A percentile compares a stretch with the other conserved stretches of the same genome.
These are phyloP conservation scores for Argentina anserina DNA, from an alignment of 306 rosid genomes.

Conservation along the genomic window DNA sequence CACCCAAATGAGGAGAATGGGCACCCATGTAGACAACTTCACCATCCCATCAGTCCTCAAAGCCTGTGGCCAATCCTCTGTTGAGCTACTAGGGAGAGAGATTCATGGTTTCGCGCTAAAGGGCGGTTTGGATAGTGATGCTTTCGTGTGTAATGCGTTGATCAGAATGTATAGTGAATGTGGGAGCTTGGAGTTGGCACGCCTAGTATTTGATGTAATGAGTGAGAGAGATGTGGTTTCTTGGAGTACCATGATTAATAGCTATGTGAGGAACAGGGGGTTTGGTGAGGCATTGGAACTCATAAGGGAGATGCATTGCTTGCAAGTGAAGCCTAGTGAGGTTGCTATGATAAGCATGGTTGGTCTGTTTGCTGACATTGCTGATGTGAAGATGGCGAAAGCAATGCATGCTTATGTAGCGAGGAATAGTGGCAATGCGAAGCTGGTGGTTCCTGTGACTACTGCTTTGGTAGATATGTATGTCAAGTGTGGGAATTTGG, in stretches of 20 bases:
- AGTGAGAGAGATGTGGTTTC: conserved; percentile 49
- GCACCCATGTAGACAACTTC: conserved; percentile 45
- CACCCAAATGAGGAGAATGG: conserved; percentile 41
- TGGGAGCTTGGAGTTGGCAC: conserved; percentile 36
- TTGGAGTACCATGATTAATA: conserved; percentile 64
- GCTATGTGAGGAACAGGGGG: conserved; percentile 39
- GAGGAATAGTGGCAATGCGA: conserved; percentile 35
- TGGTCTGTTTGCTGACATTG: conserved; percentile 33
- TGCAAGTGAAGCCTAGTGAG: conserved; percentile 42
- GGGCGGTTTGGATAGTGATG: conserved; percentile 37
- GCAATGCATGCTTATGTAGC: conserved; percentile 51
- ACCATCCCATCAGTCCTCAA: conserved; percentile 66
- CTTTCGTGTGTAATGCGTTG: conserved; percentile 55
- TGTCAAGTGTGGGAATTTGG: conserved; percentile 38
- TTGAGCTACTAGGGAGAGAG: conserved; percentile 39
- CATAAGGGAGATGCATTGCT: conserved; percentile 38
- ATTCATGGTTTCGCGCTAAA: conserved; percentile 51
- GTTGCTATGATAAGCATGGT: conserved; percentile 48
- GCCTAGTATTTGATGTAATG: conserved; percentile 48
- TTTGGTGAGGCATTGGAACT: conserved; percentile 43
- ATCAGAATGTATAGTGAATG: conserved; percentile 56
- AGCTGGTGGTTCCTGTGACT: conserved; percentile 24
- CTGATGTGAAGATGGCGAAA: conserved; percentile 43
- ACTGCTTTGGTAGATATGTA: conserved; percentile 60
- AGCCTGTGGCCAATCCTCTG: conserved; percentile 48